Base-by-base conservation (phyloP, 257 asterid genomes). In the Euphrasia confusa region DNA sequence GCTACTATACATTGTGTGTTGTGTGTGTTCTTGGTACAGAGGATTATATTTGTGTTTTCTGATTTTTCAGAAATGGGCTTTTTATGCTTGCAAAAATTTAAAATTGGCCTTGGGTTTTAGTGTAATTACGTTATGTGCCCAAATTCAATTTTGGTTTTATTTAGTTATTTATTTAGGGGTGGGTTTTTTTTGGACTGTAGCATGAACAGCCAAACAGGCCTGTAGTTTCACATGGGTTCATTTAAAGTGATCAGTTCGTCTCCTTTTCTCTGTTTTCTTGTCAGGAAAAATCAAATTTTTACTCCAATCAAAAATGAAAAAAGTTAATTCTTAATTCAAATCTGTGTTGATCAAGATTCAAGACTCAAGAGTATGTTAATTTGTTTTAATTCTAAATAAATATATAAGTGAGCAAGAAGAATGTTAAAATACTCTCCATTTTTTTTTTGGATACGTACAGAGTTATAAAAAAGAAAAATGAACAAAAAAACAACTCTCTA, bases 51-150 rank as follows among this genome's bases (percentile, higher is more conserved):
- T 54, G 62, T 64, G 72, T 24, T 48, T 35, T 47, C 11, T 73
- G 76, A 37, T 61, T 71, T 60, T 27, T 66, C 21, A 44, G 72
- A 26, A 33, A 55, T 58, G 73, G 70, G 69, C 76, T 3, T 80
- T 84, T 81, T 88, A 88, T 88, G 94, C 92, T 79, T 79, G 84
- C 12, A 61, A 26, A 3, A 53, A 4, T 69, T 64, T 65, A 1
- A 15, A 73, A 73, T 54, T 60, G 65, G 57, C 79, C 92, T 63
- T 47, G 40, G 45, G 33, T 68, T 61, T 75, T 30, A 7, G 39
- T 1, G 6, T 52, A 80, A 73, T 83, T 73, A 76, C 92, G 65
- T 9, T 32, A 3, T 13, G 50, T 77, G 76, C 68, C 86, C 74
- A 6, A 60, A 47, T 35, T 35, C 40, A 35, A 35, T 35, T 35